phyloP scores from a whole-genome alignment of 2,329 filamentous ascomycete species.

The Colletotrichum lupini region DNA sequence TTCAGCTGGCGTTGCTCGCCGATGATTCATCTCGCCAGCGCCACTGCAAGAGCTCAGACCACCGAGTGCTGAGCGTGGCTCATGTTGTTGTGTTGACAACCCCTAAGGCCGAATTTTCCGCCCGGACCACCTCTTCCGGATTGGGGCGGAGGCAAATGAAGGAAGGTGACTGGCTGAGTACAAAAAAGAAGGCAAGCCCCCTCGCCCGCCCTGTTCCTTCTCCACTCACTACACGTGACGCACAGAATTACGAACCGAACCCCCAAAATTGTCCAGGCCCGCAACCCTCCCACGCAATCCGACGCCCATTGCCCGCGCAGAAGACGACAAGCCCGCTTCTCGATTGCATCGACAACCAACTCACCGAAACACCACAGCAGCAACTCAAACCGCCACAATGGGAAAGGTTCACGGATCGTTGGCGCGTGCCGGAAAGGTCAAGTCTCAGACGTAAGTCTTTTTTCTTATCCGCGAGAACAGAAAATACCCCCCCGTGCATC shows the following conservation, averaged over 20 bases:
- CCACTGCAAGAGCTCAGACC: not conserved
- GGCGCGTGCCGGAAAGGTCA: conserved; percentile 96
- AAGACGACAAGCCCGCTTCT: conserved; percentile 14
- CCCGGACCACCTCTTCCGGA: conserved; percentile 11
- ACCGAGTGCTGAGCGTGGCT: not conserved
- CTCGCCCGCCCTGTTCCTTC: conserved; percentile 26
- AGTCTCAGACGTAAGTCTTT: conserved; percentile 80
- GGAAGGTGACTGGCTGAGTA: not conserved
- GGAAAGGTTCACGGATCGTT: conserved; percentile 83
- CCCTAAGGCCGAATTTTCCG: conserved; percentile 15
- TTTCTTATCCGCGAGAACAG: conserved; percentile 14
- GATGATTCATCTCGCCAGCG: conserved; percentile 24
- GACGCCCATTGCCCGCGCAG: conserved; percentile 29
- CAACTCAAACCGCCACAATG: conserved; percentile 42
- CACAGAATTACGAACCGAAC: conserved; percentile 28
- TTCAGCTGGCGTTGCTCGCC: not conserved
- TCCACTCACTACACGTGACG: conserved; percentile 31
- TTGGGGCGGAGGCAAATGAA: not conserved
- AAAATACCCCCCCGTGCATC: not conserved
- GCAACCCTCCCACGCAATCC: conserved; percentile 12
- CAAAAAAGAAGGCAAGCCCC: not conserved
- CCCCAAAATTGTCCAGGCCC: conserved; percentile 14
- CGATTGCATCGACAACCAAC: conserved; percentile 34
- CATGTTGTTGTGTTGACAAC: not conserved
- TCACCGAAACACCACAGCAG: conserved; percentile 34